phyloP scores from a whole-genome alignment of 2,329 filamentous ascomycete genomes.

The Celoporthe dispersa region DNA sequence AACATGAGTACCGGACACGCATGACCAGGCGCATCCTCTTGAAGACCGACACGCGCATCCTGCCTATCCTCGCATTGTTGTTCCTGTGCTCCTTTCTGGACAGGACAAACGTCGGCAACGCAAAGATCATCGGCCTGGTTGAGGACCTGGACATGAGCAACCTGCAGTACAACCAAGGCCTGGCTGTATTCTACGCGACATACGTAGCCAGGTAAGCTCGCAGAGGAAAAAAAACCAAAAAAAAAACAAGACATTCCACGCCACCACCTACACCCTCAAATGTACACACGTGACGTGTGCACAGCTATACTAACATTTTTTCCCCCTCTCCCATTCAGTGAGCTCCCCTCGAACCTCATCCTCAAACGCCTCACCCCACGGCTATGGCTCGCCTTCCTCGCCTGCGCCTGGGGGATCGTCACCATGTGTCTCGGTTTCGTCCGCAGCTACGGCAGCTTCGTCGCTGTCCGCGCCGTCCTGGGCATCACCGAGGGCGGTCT shows the following conservation, averaged over 20 bases:
- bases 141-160: conserved; percentile 61
- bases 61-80: conserved; percentile 66
- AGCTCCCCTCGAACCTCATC: conserved; percentile 67
- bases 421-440: conserved; percentile 63
- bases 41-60: conserved; percentile 52
- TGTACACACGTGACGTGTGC: too few relatives aligned
- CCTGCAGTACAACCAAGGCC: conserved; percentile 65
- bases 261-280: too few relatives aligned
- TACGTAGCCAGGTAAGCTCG: conserved; percentile 59
- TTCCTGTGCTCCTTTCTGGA: conserved; percentile 70
- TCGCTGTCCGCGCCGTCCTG: conserved; percentile 63
- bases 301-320: background rate
- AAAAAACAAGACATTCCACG: too few relatives aligned
- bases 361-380: conserved; percentile 64
- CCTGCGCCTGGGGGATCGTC: conserved; percentile 61
- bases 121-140: conserved; percentile 67
- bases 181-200: conserved; percentile 68
- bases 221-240: too few relatives aligned
- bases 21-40: conserved; percentile 36
- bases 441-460: conserved; percentile 58
- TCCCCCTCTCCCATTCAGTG: conserved; percentile 52
- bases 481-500: conserved; percentile 68
- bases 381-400: conserved; percentile 63
- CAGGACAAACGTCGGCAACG: conserved; percentile 75
- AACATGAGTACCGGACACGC: conserved; percentile 23